Percentiles rank a stretch among this genome's conserved stretches.
These are phyloP conservation scores for Chlamydomonas reinhardtii DNA, from an alignment of 163 green algal species.

Conservation along the genomic window DNA sequence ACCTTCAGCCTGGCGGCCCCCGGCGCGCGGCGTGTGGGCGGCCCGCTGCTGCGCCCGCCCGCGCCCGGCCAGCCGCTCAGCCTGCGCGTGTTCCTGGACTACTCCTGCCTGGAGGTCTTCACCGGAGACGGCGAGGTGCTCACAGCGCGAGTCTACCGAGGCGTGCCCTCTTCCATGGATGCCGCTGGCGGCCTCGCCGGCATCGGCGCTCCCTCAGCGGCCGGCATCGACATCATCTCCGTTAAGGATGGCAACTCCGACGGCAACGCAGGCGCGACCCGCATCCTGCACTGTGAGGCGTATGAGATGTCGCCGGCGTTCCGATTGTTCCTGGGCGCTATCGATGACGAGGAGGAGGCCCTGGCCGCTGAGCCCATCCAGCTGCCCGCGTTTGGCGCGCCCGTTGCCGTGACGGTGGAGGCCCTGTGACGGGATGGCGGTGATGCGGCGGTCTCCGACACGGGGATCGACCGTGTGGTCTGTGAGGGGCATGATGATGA, in stretches of 20 bases:
- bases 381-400: neutral
- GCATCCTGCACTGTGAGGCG: conserved; percentile 6
- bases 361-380: neutral
- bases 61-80: conserved; percentile 63
- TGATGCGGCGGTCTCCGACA: too few relatives aligned
- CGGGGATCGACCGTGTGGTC: too few relatives aligned
- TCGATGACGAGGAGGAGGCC: neutral
- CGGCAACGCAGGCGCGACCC: conserved; percentile 10
- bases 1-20: conserved; percentile 70
- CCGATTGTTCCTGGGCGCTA: neutral
- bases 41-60: conserved; percentile 66
- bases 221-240: conserved; percentile 52
- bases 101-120: neutral
- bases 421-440: too few relatives aligned
- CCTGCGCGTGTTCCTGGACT: conserved; percentile 69
- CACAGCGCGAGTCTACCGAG: conserved; percentile 87
- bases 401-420: neutral
- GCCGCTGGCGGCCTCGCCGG: too few relatives aligned
- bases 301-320: conserved; percentile 45
- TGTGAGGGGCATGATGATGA: too few relatives aligned
- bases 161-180: conserved; percentile 2
- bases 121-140: conserved; percentile 82
- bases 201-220: neutral
- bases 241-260: neutral
- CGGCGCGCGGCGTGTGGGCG: conserved; percentile 74